phyloP scores from a whole-genome alignment of 2,329 filamentous ascomycete species.

The Aspergillus carbonarius region DNA sequence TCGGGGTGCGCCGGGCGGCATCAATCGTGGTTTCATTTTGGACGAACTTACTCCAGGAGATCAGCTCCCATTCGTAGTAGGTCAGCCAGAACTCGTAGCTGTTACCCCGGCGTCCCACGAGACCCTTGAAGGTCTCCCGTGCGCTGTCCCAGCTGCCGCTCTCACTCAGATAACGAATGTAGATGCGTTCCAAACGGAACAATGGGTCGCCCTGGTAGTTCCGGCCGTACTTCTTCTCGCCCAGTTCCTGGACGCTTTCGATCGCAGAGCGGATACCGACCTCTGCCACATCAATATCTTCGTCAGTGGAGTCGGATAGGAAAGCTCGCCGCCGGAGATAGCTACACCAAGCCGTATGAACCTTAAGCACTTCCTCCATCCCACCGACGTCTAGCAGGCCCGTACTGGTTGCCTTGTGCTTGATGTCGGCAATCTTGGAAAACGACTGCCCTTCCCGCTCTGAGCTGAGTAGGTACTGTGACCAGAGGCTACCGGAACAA shows the following conservation, averaged over 20 bases:
- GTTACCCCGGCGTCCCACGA: conserved; percentile 68
- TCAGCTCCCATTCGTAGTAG: conserved; percentile 91
- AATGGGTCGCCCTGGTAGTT: conserved; percentile 82
- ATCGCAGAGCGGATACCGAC: conserved; percentile 83
- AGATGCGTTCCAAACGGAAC: conserved; percentile 85
- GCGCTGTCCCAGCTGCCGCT: conserved; percentile 75
- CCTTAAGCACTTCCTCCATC: conserved; percentile 83
- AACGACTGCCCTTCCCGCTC: conserved; percentile 77
- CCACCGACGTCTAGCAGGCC: conserved; percentile 81
- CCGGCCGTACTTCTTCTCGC: conserved; percentile 72
- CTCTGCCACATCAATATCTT: conserved; percentile 85
- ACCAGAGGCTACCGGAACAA: conserved; percentile 90
- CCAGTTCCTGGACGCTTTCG: conserved; percentile 76
- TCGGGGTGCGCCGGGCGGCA: conserved; percentile 57
- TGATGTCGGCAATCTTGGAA: conserved; percentile 80
- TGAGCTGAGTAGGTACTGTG: conserved; percentile 78
- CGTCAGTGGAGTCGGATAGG: conserved; percentile 68
- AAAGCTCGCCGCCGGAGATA: conserved; percentile 87
- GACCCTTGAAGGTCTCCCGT: conserved; percentile 71
- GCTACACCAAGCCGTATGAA: conserved; percentile 92
- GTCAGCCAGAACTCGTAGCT: conserved; percentile 92
- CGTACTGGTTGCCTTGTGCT: conserved; percentile 85
- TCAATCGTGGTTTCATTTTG: conserved; percentile 54
- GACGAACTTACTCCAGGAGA: conserved; percentile 61
- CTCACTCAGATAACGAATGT: conserved; percentile 87